Conservation (phyloP, 768 basidiomycete genomes). For the Daedaleopsis nitida region DNA sequence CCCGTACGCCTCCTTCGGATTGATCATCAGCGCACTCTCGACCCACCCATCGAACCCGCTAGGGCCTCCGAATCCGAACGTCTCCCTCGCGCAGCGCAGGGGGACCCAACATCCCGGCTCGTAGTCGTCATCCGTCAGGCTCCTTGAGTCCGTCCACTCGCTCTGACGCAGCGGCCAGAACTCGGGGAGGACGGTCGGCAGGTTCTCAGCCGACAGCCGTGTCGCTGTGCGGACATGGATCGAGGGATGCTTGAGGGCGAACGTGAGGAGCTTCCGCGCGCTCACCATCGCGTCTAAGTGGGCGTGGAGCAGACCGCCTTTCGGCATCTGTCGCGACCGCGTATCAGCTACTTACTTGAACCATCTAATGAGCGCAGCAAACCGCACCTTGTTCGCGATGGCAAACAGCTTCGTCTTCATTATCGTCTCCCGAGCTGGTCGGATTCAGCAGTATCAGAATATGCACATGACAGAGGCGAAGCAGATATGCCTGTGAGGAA, state of each 20-base stretch:
- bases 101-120: conserved; percentile 53
- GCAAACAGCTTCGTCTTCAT: conserved; percentile 62
- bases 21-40: conserved; percentile 59
- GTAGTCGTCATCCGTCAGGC: conserved; percentile 49
- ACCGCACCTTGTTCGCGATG: conserved; percentile 56
- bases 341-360: too few relatives aligned
- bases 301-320: conserved; percentile 73
- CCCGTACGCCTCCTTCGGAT: conserved; percentile 69
- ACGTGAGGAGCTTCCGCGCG: conserved; percentile 48
- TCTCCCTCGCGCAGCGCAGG: conserved; percentile 51
- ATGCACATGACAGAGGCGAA: background rate
- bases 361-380: background rate
- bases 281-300: conserved; percentile 77
- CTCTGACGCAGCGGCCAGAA: conserved; percentile 50
- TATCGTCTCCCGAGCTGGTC: conserved; percentile 38
- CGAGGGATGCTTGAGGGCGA: conserved; percentile 57
- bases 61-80: conserved; percentile 61
- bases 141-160: conserved; percentile 22
- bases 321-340: conserved; percentile 61
- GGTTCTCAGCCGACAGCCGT: conserved; percentile 42
- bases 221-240: conserved; percentile 59
- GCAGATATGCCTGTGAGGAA: conserved; percentile 61
- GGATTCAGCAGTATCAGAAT: too few relatives aligned
- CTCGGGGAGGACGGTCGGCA: conserved; percentile 49
- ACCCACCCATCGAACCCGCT: conserved; percentile 74